Base-by-base conservation (phyloP, 2,329 filamentous ascomycete genomes). In the Xylaria sp. region DNA sequence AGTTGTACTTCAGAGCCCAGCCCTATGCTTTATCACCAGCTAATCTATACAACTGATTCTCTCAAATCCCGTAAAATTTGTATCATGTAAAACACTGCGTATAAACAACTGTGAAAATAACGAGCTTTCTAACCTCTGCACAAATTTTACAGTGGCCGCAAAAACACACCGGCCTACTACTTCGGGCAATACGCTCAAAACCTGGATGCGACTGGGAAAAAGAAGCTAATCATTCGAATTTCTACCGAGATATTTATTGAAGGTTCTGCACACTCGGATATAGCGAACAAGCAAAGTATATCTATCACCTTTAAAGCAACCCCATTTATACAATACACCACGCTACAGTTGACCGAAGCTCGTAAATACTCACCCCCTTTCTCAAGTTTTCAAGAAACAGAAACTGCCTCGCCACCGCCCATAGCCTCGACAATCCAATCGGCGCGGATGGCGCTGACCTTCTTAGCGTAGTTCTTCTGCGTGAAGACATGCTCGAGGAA, bases 401-500 rank as follows among this genome's bases (percentile, higher is more conserved):
- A 55, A 3, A 15, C 54, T 5, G 28, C 51, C 6, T 8, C 25
- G 5, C n/a, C 28, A 51, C 71, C 67, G 5, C 69, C 72, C 68
- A 78, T 71, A 1, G 83, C 83, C 71, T 88, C 85, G 0, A 83
- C 78, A 18, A 91, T 86, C 89, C 89, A 91, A 31, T 83, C 80
- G 0, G 85, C 86, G 68, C 89, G 86, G 18, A 91, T 84, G 0
- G 84, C 85, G 78, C 87, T 90, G 68, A 91, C 89, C 77, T 89
- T 90, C 77, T 90, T 90, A 0, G 86, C 89, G 68, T 91, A 91
- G 74, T 88, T 91, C 79, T 89, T 90, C 63, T 85, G 85, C 0
- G 89, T 91, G 73, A 87, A 91, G 0, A 91, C 88, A 71, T 91
- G 87, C 71, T 91, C 89, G 10, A 91, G 77, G 70, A 90, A 91